These are phyloP conservation scores for Calonectria hongkongensis DNA, from an alignment of 2,329 filamentous ascomycete species.

Conservation along the genomic window DNA sequence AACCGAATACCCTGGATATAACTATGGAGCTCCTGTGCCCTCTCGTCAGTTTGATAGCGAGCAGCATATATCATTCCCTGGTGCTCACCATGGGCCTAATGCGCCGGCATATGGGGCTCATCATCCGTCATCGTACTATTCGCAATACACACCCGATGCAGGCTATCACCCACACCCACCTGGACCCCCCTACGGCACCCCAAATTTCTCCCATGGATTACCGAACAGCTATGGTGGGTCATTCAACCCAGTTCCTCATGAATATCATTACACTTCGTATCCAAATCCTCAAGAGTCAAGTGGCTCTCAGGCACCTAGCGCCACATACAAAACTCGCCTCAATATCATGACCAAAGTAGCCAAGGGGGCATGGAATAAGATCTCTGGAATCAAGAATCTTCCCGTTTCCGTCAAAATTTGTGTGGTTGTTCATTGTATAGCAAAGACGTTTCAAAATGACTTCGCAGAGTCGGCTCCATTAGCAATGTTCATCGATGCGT, in stretches of 20 bases:
- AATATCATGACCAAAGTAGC: constrained; percentile 73
- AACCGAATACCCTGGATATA: constrained; percentile 42
- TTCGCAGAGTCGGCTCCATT: constrained; percentile 76
- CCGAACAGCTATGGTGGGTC: constrained; percentile 33
- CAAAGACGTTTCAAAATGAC: constrained; percentile 72
- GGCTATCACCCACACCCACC: constrained; percentile 42
- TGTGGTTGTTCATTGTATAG: constrained; percentile 78
- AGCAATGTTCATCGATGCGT: constrained; percentile 74
- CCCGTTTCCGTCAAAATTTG: constrained; percentile 78
- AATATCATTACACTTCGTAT: constrained; percentile 37
- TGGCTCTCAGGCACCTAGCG: constrained; percentile 14
- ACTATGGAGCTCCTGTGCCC: constrained; percentile 40
- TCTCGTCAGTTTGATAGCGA: constrained; percentile 37
- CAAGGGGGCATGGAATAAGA: constrained; percentile 77
- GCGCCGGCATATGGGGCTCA: constrained; percentile 41
- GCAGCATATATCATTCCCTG: constrained; percentile 35
- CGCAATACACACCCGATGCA: constrained; percentile 41
- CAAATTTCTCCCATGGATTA: constrained; percentile 31
- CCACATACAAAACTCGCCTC: constrained; percentile 66
- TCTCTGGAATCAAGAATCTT: constrained; percentile 76
- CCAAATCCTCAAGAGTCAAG: constrained; percentile 24
- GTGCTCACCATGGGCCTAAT: constrained; percentile 36
- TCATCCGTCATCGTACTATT: constrained; percentile 40
- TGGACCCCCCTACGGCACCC: constrained; percentile 29
- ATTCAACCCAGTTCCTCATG: constrained; percentile 11